Percentiles rank a stretch among this genome's conserved stretches.
Conservation (phyloP, 1,139 yeast species). For the Debaryomycetaceae sp. region DNA sequence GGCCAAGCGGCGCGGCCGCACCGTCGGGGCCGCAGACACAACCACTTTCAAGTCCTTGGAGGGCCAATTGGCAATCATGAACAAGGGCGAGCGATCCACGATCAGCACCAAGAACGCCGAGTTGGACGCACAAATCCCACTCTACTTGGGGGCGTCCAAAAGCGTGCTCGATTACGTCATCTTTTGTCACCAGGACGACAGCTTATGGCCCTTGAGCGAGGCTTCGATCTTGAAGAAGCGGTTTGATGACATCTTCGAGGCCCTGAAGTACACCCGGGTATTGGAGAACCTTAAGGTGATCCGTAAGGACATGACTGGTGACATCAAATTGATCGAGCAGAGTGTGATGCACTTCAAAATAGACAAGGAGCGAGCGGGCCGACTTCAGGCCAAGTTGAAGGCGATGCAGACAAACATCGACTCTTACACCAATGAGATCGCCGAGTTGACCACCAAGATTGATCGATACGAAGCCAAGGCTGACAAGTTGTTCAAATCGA, state of each 20-base stretch:
- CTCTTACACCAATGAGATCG: constrained; percentile 45
- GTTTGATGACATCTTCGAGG: constrained; percentile 95
- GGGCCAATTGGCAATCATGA: constrained; percentile 72
- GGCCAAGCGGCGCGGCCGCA: constrained; percentile 47
- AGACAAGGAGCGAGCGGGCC: constrained; percentile 70
- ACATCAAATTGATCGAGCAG: constrained; percentile 71
- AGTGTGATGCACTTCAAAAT: constrained; percentile 69
- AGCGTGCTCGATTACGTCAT: constrained; percentile 89
- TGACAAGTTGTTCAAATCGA: constrained; percentile 63
- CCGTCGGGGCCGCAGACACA: constrained; percentile 22
- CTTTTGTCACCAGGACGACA: constrained; percentile 97
- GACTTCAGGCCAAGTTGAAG: constrained; percentile 46
- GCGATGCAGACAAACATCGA: constrained; percentile 43
- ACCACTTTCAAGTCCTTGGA: constrained; percentile 86
- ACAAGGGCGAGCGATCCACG: constrained; percentile 64
- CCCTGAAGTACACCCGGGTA: constrained; percentile 88
- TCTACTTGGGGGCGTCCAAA: constrained; percentile 79
- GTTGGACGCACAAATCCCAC: constrained; percentile 76
- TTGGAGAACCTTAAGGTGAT: constrained; percentile 72
- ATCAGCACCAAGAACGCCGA: constrained; percentile 83
- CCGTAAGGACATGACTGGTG: constrained; percentile 71
- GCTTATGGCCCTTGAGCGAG: constrained; percentile 94
- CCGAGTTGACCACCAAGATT: constrained; percentile 45
- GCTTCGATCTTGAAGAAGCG: constrained; percentile 84
- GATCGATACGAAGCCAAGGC: constrained; percentile 53